Conservation (phyloP, 768 basidiomycete genomes). For the Auricularia sp. region DNA sequence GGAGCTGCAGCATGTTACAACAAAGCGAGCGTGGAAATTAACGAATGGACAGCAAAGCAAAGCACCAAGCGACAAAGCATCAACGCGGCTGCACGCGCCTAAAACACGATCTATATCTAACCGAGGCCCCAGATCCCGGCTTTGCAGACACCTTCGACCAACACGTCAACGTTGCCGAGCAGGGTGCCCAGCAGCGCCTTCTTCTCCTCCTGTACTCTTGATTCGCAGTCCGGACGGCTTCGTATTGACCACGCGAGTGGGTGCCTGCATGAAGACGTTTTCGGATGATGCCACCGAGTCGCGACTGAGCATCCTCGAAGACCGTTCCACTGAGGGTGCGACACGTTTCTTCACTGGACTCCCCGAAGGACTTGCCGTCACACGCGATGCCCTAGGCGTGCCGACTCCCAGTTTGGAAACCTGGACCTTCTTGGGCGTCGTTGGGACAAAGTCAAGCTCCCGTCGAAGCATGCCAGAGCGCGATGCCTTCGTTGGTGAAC, state of each 20-base stretch:
- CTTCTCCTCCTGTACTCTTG: conserved; percentile 62
- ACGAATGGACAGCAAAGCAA: not conserved
- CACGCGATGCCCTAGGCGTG: conserved; percentile 13
- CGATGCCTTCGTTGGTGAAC: conserved; percentile 8
- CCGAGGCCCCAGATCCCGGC: conserved; percentile 81
- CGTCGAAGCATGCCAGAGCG: conserved; percentile 49
- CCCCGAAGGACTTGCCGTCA: not conserved
- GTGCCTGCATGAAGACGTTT: conserved; percentile 7
- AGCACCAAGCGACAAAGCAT: not conserved
- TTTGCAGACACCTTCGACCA: conserved; percentile 78
- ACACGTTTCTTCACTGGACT: not conserved
- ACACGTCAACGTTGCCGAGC: conserved; percentile 84
- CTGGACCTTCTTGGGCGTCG: conserved; percentile 54
- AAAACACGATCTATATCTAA: conserved; percentile 12
- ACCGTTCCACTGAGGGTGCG: not conserved
- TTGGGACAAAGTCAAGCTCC: conserved; percentile 65
- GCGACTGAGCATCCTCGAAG: not conserved
- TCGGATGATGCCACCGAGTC: not conserved
- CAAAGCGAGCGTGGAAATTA: not conserved
- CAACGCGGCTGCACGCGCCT: too few species aligned
- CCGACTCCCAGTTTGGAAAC: conserved; percentile 24
- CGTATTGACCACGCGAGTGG: not conserved
- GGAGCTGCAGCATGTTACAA: not conserved
- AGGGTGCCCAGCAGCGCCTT: conserved; percentile 69
- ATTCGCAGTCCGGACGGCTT: not conserved